Percentiles rank a stretch among this genome's conserved stretches.
These are phyloP conservation scores for Trametes coccinea DNA, from an alignment of 768 basidiomycete species.

Conservation along the genomic window DNA sequence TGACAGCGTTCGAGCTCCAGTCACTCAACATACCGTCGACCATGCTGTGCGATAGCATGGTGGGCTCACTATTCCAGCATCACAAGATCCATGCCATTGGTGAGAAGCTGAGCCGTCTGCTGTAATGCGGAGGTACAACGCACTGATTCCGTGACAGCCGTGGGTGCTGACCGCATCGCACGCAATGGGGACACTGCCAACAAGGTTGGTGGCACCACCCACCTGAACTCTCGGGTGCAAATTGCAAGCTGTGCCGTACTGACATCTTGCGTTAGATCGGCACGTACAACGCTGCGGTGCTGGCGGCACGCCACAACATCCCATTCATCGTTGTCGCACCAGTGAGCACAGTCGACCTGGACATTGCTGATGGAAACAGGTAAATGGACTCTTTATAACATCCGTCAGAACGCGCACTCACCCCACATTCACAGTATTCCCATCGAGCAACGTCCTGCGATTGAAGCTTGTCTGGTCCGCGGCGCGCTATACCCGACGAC, in stretches of 20 bases:
- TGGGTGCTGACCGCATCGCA: constrained; percentile 88
- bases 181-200: constrained; percentile 97
- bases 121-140: not conserved
- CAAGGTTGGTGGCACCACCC: constrained; percentile 51
- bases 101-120: constrained; percentile 34
- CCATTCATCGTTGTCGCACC: constrained; percentile 95
- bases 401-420: constrained; percentile 10
- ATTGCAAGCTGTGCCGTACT: not conserved
- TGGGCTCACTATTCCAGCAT: constrained; percentile 92
- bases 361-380: constrained; percentile 68
- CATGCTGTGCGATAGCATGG: constrained; percentile 98
- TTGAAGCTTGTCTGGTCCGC: constrained; percentile 88
- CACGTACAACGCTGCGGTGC: constrained; percentile 94
- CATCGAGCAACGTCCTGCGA: constrained; percentile 86
- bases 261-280: constrained; percentile 54
- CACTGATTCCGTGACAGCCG: constrained; percentile 44
- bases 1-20: constrained; percentile 88
- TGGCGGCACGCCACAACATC: constrained; percentile 83
- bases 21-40: constrained; percentile 81
- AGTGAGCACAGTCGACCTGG: constrained; percentile 87
- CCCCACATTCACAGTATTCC: constrained; percentile 58
- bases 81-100: constrained; percentile 80
- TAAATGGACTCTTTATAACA: constrained; percentile 26
- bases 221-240: not conserved
- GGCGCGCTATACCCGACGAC: constrained; percentile 69